Percentiles rank a stretch among this genome's conserved stretches.
Conservation (phyloP, 768 basidiomycete species). For the Floccularia luteovirens region DNA sequence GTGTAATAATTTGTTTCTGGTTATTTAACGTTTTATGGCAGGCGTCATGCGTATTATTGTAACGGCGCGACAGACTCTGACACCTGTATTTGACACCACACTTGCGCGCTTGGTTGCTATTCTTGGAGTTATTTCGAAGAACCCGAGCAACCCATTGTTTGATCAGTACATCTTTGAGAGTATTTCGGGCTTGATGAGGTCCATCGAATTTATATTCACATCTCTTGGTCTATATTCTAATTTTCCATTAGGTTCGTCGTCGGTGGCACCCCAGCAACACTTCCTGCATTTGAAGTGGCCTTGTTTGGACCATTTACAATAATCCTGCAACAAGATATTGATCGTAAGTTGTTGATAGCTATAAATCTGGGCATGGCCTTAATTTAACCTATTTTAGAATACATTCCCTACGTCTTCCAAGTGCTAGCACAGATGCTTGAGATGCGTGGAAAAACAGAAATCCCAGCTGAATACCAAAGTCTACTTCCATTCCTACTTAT, state of each 20-base stretch:
- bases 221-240: not conserved
- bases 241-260: slow-evolving; percentile 62
- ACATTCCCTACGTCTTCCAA: slow-evolving; percentile 96
- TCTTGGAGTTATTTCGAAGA: slow-evolving; percentile 83
- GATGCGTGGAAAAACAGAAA: slow-evolving; percentile 45
- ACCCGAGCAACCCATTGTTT: slow-evolving; percentile 96
- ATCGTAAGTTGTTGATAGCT: slow-evolving; percentile 46
- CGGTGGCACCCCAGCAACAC: slow-evolving; percentile 54
- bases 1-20: slow-evolving; percentile 4
- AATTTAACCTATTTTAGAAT: slow-evolving; percentile 48
- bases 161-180: slow-evolving; percentile 98
- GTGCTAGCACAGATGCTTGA: slow-evolving; percentile 94
- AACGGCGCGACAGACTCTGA: slow-evolving; percentile 76
- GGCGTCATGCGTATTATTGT: slow-evolving; percentile 92
- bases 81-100: slow-evolving; percentile 54
- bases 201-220: slow-evolving; percentile 4
- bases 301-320: slow-evolving; percentile 84
- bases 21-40: slow-evolving; percentile 18
- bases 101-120: slow-evolving; percentile 75
- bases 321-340: slow-evolving; percentile 88
- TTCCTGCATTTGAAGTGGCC: slow-evolving; percentile 70
- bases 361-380: too few species aligned
- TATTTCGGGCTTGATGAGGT: slow-evolving; percentile 90
- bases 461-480: slow-evolving; percentile 72
- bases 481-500: slow-evolving; percentile 80